Evolutionary conservation across 805 yeast species (phyloP).

Genomic region (Schwanniomyces vanrijiae): DNA sequence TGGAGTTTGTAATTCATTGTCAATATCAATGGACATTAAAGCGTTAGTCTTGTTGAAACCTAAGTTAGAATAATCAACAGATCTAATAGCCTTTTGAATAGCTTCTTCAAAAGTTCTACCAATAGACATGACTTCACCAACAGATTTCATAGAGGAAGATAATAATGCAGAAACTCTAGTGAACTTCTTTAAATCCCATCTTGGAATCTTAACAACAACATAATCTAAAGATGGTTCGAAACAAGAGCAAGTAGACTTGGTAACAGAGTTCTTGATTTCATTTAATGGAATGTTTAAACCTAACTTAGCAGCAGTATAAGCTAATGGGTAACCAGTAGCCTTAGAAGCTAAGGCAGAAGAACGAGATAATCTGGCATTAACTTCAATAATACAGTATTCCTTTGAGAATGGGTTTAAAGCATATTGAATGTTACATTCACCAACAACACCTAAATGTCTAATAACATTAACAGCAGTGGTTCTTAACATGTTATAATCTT

Average conservation of each 20-base stretch:
- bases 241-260: conserved; percentile 91
- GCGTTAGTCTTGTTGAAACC: conserved; percentile 89
- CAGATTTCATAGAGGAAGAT: conserved; percentile 95
- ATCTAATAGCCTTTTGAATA: conserved; percentile 94
- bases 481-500: conserved; percentile 96
- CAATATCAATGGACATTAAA: conserved; percentile 88
- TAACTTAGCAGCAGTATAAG: conserved; percentile 95
- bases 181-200: conserved; percentile 98
- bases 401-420: conserved; percentile 91
- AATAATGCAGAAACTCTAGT: conserved; percentile 85
- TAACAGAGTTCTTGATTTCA: conserved; percentile 89
- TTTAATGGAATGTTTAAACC: conserved; percentile 91
- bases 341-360: conserved; percentile 99
- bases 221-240: conserved; percentile 97
- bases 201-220: conserved; percentile 95
- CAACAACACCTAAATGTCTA: conserved; percentile 97
- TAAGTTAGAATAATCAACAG: conserved; percentile 91
- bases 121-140: conserved; percentile 97
- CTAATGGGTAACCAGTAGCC: conserved; percentile 98
- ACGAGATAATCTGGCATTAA: conserved; percentile 94
- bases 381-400: conserved; percentile 97
- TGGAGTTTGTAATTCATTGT: conserved; percentile 90
- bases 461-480: conserved; percentile 97
- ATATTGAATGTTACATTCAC: conserved; percentile 98
- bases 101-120: conserved; percentile 98